Conservation (phyloP, 208 protist genomes). For the Phytomonas sp. region DNA sequence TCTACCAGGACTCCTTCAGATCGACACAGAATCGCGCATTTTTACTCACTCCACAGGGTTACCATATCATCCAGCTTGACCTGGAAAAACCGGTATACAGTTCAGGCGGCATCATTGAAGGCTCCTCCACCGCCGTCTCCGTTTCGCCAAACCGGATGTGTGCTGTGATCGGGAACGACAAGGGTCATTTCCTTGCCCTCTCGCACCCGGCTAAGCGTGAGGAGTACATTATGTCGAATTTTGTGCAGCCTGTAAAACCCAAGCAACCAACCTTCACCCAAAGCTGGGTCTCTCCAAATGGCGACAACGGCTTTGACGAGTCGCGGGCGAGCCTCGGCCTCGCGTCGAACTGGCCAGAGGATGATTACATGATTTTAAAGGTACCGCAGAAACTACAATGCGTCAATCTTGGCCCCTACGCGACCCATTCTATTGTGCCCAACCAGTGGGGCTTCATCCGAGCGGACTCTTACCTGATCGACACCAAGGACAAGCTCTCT, state of each 20-base stretch:
- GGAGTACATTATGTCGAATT: slow-evolving; percentile 76
- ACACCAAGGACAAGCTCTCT: slow-evolving; percentile 81
- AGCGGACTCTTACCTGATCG: slow-evolving; percentile 65
- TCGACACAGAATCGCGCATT: slow-evolving; percentile 48
- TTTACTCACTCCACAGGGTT: slow-evolving; percentile 55
- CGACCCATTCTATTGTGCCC: slow-evolving; percentile 28
- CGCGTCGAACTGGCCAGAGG: slow-evolving; percentile 78
- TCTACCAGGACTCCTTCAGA: slow-evolving; percentile 66
- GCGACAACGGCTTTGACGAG: slow-evolving; percentile 65
- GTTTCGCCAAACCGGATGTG: slow-evolving; percentile 75
- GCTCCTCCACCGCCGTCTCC: slow-evolving; percentile 49
- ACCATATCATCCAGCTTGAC: slow-evolving; percentile 77
- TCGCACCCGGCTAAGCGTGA: slow-evolving; percentile 60
- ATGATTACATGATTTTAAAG: slow-evolving; percentile 86
- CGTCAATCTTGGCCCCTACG: slow-evolving; percentile 40
- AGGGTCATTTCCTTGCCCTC: slow-evolving; percentile 69
- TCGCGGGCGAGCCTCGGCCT: slow-evolving; percentile 12
- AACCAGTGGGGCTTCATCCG: slow-evolving; percentile 77
- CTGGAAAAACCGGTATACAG: slow-evolving; percentile 49
- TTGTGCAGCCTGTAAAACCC: slow-evolving; percentile 49
- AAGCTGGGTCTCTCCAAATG: slow-evolving; percentile 64
- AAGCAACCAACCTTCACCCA: slow-evolving; percentile 47
- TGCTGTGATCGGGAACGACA: slow-evolving; percentile 82
- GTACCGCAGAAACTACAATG: slow-evolving; percentile 68
- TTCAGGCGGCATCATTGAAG: slow-evolving; percentile 42